These are phyloP conservation scores for Suhomyces ambrosiae DNA, from an alignment of 1,139 yeast species.

Conservation along the genomic window DNA sequence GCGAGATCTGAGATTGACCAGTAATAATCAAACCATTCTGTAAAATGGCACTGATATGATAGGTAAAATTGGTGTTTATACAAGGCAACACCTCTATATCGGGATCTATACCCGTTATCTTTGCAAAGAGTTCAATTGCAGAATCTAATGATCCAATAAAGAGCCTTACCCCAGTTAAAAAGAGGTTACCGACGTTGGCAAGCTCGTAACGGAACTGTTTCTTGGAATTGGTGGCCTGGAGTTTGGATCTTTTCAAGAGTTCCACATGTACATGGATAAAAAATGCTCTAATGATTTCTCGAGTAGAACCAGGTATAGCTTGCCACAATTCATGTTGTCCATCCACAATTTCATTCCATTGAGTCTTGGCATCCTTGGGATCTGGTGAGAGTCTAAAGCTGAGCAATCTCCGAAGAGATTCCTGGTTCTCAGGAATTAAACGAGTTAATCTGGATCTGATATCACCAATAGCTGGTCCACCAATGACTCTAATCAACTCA, in stretches of 20 bases:
- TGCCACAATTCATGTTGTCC: slow-evolving; percentile 77
- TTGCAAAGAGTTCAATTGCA: slow-evolving; percentile 73
- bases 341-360: slow-evolving; percentile 80
- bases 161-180: slow-evolving; percentile 77
- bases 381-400: slow-evolving; percentile 63
- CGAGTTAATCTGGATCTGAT: slow-evolving; percentile 79
- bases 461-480: slow-evolving; percentile 97
- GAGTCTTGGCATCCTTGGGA: slow-evolving; percentile 55
- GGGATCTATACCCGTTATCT: slow-evolving; percentile 65
- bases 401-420: slow-evolving; percentile 49
- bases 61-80: slow-evolving; percentile 79
- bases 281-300: slow-evolving; percentile 76
- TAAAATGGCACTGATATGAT: slow-evolving; percentile 80
- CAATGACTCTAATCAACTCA: slow-evolving; percentile 83
- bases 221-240: slow-evolving; percentile 33
- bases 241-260: slow-evolving; percentile 66
- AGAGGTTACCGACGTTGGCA: slow-evolving; percentile 85
- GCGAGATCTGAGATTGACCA: slow-evolving; percentile 96
- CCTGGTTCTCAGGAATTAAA: slow-evolving; percentile 56
- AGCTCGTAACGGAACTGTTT: slow-evolving; percentile 68
- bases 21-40: slow-evolving; percentile 73
- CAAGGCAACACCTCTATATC: slow-evolving; percentile 72
- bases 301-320: slow-evolving; percentile 59
- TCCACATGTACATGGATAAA: slow-evolving; percentile 79
- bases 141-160: slow-evolving; percentile 85